Base-by-base conservation (phyloP, 441 rosid species). In the Populus tomentosa region DNA sequence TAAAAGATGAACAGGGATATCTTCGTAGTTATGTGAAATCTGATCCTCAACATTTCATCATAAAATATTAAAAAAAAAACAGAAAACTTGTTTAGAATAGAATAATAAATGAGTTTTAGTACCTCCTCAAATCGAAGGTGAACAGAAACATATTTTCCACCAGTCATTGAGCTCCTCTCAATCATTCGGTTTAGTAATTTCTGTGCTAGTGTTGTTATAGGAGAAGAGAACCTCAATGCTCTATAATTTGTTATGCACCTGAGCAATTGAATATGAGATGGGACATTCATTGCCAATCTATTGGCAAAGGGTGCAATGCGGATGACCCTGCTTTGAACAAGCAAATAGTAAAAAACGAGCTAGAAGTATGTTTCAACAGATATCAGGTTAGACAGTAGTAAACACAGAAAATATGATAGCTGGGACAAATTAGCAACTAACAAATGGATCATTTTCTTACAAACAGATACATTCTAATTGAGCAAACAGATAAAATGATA, bases 91-190 rank as follows among this genome's bases (percentile, higher is more conserved):
- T 23, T 61, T 46, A 61, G 75, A 72, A 62, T 70, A 74, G 30
- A n/a, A 56, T n/a, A 46, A 56, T 1, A 10, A 9, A 62, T 21
- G 66, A 46, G 66, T 73, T 70, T 30, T 64, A 69, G 68, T 83
- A 95, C 99, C 97, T 93, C 92, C 90, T 95, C 98, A 81, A 95
- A 95, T 3, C 97, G 92, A 40, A 95, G 97, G 87, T 92, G 97
- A 71, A 95, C 82, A 1, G 99, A 88, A 61, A 92, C 85, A 83
- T 93, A 95, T 82, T 90, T 92, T 75, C 99, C 97, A 11, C 87
- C 90, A 66, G 86, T 88, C 78, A 73, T 84, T 68, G 91, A 85
- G 88, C 97, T 93, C 84, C 85, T 90, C 84, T 88, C 89, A 69
- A 83, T 84, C 97, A 95, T 93, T 83, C 90, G 87, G 61, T 75